Conservation (phyloP, 1,139 yeast genomes). For the Geotrichum cucujoidarum region DNA sequence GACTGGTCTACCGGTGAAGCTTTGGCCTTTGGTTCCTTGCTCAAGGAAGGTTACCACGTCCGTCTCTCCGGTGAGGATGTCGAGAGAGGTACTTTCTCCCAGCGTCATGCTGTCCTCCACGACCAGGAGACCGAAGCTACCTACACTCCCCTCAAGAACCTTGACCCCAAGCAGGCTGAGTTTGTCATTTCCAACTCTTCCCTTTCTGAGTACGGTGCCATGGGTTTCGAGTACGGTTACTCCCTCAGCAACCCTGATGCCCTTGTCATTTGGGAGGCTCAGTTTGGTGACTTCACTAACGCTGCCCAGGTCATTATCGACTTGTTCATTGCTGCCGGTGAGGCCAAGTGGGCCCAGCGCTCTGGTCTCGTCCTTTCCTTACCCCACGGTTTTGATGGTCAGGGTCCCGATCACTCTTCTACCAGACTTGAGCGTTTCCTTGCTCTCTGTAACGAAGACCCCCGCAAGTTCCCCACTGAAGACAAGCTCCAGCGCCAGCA, state of each 20-base stretch:
- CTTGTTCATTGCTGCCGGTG: conserved; percentile 96
- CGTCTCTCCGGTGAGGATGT: conserved; percentile 99
- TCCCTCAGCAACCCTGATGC: conserved; percentile 97
- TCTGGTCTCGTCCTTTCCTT: conserved; percentile 91
- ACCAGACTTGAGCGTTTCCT: conserved; percentile 97
- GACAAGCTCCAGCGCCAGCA: conserved; percentile 94
- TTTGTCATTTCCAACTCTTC: conserved; percentile 94
- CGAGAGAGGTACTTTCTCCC: conserved; percentile 99
- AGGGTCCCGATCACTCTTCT: conserved; percentile 99
- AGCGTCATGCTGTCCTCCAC: conserved; percentile 97
- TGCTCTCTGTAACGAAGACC: conserved; percentile 94
- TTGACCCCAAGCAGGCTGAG: conserved; percentile 73
- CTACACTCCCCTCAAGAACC: conserved; percentile 77
- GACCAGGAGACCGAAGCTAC: conserved; percentile 85
- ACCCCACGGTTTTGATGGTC: conserved; percentile 99
- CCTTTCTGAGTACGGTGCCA: conserved; percentile 95
- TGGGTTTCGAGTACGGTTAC: conserved; percentile 99
- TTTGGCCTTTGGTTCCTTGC: conserved; percentile 89
- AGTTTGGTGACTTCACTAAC: conserved; percentile 99
- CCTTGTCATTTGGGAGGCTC: conserved; percentile 98
- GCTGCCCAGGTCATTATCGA: conserved; percentile 97
- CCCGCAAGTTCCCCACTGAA: conserved; percentile 83
- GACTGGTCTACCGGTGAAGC: conserved; percentile 99
- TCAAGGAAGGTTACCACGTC: conserved; percentile 90
- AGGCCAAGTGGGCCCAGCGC: conserved; percentile 98